A percentile compares a stretch with the other conserved stretches of the same genome.
phyloP scores from a whole-genome alignment of 176 grass and related monocot species.

The Phoenix roebelenii region DNA sequence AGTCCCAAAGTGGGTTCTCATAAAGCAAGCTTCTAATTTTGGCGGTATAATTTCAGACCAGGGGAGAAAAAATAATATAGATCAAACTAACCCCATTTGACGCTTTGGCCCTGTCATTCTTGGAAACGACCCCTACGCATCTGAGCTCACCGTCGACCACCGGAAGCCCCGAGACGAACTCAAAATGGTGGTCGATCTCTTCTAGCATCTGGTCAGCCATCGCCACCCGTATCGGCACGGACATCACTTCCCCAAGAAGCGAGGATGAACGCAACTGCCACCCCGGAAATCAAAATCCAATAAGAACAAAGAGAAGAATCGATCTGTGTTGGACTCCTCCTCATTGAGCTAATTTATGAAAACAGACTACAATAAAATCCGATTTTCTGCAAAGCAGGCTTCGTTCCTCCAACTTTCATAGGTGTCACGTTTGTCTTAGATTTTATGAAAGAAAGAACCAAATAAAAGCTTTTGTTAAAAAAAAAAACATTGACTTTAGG shows the following conservation, averaged over 20 bases:
- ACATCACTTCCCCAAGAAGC: slow-evolving; percentile 54
- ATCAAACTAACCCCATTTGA: slow-evolving; percentile 47
- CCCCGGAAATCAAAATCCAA: not conserved
- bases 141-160: slow-evolving; percentile 53
- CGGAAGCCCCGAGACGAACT: slow-evolving; percentile 48
- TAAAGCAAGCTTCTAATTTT: too few relatives aligned
- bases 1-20: too few relatives aligned
- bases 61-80: not conserved
- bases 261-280: slow-evolving; percentile 13
- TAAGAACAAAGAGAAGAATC: not conserved
- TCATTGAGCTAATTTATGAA: too few relatives aligned
- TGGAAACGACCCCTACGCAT: slow-evolving; percentile 69
- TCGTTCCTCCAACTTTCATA: too few relatives aligned
- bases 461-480: too few relatives aligned
- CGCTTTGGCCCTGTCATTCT: slow-evolving; percentile 47
- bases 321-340: not conserved
- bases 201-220: slow-evolving; percentile 48
- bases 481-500: too few relatives aligned
- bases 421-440: too few relatives aligned
- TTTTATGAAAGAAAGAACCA: too few relatives aligned
- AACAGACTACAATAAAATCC: too few relatives aligned
- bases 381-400: too few relatives aligned
- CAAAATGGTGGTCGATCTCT: slow-evolving; percentile 60
- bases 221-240: slow-evolving; percentile 36
- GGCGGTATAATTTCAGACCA: too few relatives aligned